phyloP scores from a whole-genome alignment of 768 basidiomycete genomes.

The Trametes cubensis region DNA sequence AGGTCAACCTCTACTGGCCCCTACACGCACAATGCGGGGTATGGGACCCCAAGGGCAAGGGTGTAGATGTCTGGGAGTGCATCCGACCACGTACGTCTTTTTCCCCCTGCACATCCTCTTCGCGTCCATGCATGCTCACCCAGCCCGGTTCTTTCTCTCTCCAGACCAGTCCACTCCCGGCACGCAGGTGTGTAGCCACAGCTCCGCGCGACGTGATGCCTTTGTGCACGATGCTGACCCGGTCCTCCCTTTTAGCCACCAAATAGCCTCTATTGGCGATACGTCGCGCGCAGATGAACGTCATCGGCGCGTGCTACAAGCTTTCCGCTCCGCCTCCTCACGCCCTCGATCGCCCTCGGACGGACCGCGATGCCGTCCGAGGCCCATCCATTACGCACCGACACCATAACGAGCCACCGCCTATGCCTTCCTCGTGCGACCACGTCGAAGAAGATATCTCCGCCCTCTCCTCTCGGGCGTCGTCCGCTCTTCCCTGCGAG shows the following conservation, averaged over 20 bases:
- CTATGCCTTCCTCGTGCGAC: constrained; percentile 15
- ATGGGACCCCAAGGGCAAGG: constrained; percentile 67
- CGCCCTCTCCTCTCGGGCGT: neutral
- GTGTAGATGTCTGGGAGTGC: constrained; percentile 80
- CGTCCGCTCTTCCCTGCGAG: constrained; percentile 15
- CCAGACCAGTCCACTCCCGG: constrained; percentile 63
- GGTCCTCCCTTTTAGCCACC: constrained; percentile 41
- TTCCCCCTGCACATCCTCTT: constrained; percentile 5
- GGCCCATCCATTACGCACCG: neutral
- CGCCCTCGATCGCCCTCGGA: constrained; percentile 2
- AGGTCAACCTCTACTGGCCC: constrained; percentile 65
- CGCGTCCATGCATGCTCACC: constrained; percentile 14
- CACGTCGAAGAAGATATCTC: constrained; percentile 10
- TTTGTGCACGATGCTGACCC: neutral
- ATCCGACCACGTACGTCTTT: constrained; percentile 61
- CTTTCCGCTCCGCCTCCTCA: constrained; percentile 4
- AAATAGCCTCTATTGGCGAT: constrained; percentile 48
- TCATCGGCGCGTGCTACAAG: constrained; percentile 24
- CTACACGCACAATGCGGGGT: constrained; percentile 69
- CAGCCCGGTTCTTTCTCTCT: constrained; percentile 2
- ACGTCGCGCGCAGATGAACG: constrained; percentile 47
- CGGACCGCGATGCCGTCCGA: constrained; percentile 2
- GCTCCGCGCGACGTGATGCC: constrained; percentile 6
- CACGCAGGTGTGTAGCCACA: constrained; percentile 40
- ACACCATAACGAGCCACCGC: constrained; percentile 12